Conservation (phyloP, 2,329 filamentous ascomycete species). For the Exophiala alcalophila region DNA sequence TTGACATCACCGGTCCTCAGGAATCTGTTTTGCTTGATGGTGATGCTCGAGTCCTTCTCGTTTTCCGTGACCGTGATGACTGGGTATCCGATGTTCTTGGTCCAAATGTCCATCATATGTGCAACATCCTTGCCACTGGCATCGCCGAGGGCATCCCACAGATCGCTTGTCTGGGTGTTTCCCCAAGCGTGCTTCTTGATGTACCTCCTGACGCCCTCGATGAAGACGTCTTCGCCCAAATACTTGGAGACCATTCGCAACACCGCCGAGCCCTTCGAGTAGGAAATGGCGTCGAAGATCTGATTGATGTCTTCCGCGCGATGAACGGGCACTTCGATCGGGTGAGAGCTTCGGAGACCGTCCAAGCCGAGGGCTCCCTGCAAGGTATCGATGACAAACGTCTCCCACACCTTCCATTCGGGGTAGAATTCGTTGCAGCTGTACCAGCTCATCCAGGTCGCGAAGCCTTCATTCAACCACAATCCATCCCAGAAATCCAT, state of each 20-base stretch:
- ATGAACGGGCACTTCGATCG: slow-evolving; percentile 94
- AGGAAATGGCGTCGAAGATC: slow-evolving; percentile 97
- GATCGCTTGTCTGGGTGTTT: slow-evolving; percentile 85
- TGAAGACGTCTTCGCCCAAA: slow-evolving; percentile 85
- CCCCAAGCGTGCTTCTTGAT: slow-evolving; percentile 96
- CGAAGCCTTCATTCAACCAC: slow-evolving; percentile 93
- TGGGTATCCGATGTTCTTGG: slow-evolving; percentile 91
- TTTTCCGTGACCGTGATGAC: slow-evolving; percentile 83
- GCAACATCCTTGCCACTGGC: slow-evolving; percentile 89
- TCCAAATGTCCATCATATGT: slow-evolving; percentile 93
- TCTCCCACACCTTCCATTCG: slow-evolving; percentile 98
- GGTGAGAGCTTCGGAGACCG: slow-evolving; percentile 89
- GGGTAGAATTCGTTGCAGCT: slow-evolving; percentile 93
- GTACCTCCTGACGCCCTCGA: slow-evolving; percentile 86
- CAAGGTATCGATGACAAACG: slow-evolving; percentile 88
- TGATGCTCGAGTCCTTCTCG: slow-evolving; percentile 67
- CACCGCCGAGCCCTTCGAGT: slow-evolving; percentile 94
- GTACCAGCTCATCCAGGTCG: slow-evolving; percentile 92
- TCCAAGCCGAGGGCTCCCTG: slow-evolving; percentile 85
- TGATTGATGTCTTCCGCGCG: slow-evolving; percentile 94
- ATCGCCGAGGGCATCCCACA: slow-evolving; percentile 83
- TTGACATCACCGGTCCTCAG: slow-evolving; percentile 88
- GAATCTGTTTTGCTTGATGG: slow-evolving; percentile 93
- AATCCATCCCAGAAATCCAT: slow-evolving; percentile 99
- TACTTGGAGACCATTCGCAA: slow-evolving; percentile 97